phyloP scores from a whole-genome alignment of 768 basidiomycete species.

The Sarcodon aspratus region DNA sequence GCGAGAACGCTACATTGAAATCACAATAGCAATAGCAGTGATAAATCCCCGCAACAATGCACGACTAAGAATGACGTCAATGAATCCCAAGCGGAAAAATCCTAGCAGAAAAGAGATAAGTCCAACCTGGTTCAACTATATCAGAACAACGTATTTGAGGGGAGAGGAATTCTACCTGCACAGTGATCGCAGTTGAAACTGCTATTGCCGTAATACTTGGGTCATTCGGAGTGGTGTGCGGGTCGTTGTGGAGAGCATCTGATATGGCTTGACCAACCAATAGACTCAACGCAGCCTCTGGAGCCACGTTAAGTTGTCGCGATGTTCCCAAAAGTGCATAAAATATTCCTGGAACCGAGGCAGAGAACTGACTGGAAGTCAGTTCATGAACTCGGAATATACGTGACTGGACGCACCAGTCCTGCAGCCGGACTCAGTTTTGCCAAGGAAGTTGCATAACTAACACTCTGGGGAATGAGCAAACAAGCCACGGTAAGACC shows the following conservation, averaged over 20 bases:
- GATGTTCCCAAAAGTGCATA: slow-evolving; percentile 89
- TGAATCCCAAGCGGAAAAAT: slow-evolving; percentile 81
- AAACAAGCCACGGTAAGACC: slow-evolving; percentile 80
- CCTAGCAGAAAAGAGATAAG: slow-evolving; percentile 80
- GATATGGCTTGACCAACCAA: slow-evolving; percentile 81
- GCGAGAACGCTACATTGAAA: slow-evolving; percentile 51
- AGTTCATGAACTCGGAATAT: neutral
- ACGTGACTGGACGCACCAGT: slow-evolving; percentile 37
- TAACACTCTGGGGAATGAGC: slow-evolving; percentile 81
- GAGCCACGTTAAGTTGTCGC: slow-evolving; percentile 70
- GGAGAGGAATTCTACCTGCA: slow-evolving; percentile 46
- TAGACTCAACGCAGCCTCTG: slow-evolving; percentile 82
- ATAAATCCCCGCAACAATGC: slow-evolving; percentile 84
- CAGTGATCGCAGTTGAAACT: slow-evolving; percentile 71
- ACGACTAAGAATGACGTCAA: slow-evolving; percentile 87
- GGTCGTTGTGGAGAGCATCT: slow-evolving; percentile 37
- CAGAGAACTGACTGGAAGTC: slow-evolving; percentile 48
- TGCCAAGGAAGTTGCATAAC: slow-evolving; percentile 84
- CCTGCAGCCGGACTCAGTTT: slow-evolving; percentile 79
- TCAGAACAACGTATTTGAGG: neutral
- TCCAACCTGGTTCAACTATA: slow-evolving; percentile 42
- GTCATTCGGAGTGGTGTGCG: slow-evolving; percentile 18
- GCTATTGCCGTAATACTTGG: slow-evolving; percentile 46
- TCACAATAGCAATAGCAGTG: slow-evolving; percentile 75
- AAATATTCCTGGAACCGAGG: slow-evolving; percentile 77